Conservation (phyloP, 345 rosid species). For the Pugionium dolabratum region DNA sequence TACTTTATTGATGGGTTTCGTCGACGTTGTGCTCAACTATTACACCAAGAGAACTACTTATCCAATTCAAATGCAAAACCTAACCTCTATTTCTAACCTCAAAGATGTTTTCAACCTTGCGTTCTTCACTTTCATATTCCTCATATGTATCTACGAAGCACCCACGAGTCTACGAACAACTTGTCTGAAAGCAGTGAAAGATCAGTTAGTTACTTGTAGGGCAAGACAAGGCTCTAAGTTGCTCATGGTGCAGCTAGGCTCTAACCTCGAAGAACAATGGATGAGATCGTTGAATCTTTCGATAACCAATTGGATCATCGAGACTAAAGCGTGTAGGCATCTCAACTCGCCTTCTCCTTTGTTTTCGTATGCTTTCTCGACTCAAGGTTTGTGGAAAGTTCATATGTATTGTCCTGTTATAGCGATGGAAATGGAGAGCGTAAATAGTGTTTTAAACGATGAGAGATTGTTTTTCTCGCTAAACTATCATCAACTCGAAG, state of each 20-base stretch:
- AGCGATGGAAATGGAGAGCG: conserved; percentile 67
- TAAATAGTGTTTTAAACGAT: conserved; percentile 50
- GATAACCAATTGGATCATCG: conserved; percentile 72
- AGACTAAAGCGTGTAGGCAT: conserved; percentile 46
- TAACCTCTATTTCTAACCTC: conserved; percentile 41
- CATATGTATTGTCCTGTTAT: conserved; percentile 78
- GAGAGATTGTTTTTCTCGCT: conserved; percentile 75
- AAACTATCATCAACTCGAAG: conserved; percentile 83
- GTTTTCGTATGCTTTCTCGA: conserved; percentile 68
- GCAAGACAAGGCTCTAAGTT: conserved; percentile 55
- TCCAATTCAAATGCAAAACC: conserved; percentile 49
- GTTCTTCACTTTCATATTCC: conserved; percentile 60
- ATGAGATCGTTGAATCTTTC: conserved; percentile 86
- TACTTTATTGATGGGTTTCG: conserved; percentile 49
- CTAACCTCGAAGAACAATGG: conserved; percentile 86
- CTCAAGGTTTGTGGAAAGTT: conserved; percentile 79
- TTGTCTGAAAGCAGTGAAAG: conserved; percentile 58
- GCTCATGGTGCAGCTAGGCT: conserved; percentile 69
- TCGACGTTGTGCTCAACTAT: conserved; percentile 63
- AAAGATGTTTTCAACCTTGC: conserved; percentile 63
- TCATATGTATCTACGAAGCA: conserved; percentile 80
- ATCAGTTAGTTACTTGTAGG: conserved; percentile 46
- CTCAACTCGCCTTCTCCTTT: conserved; percentile 68
- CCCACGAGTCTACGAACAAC: conserved; percentile 59
- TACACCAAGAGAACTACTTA: conserved; percentile 43